Evolutionary conservation across 371 early-diverging fungal genomes (phyloP).

Genomic region (Modicella reniformis): DNA sequence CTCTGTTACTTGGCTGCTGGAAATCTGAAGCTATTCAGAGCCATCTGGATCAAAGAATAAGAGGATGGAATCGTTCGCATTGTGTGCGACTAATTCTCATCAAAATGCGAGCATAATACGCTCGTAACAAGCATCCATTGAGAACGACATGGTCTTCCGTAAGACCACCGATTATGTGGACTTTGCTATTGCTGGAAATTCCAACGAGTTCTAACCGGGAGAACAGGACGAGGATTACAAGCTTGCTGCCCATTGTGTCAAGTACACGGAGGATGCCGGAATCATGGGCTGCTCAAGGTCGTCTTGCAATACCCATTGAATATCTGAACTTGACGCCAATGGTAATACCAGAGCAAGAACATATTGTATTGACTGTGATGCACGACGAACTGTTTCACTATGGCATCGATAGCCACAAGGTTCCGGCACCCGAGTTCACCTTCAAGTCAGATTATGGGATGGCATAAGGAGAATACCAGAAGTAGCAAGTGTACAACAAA

Average conservation of each 20-base stretch:
- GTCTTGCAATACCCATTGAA: conserved; percentile 76
- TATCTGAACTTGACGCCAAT: conserved; percentile 79
- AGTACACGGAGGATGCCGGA: conserved; percentile 89
- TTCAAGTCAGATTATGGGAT: conserved; percentile 67
- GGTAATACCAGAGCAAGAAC: conserved; percentile 68
- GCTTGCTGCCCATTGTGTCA: conserved; percentile 83
- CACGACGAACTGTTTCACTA: conserved; percentile 81
- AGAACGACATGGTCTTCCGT: conserved; percentile 91
- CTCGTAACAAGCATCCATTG: conserved; percentile 82
- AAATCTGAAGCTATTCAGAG: conserved; percentile 84
- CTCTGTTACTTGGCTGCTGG: conserved; percentile 93
- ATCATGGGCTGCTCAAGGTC: conserved; percentile 81
- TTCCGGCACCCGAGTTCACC: conserved; percentile 70
- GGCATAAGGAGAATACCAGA: conserved; percentile 51
- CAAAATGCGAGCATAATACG: conserved; percentile 61
- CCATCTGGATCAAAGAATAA: conserved; percentile 82
- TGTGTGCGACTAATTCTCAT: conserved; percentile 32
- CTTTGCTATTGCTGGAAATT: conserved; percentile 58
- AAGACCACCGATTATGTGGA: conserved; percentile 89
- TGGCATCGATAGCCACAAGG: conserved; percentile 61
- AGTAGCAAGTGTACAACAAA: conserved; percentile 31
- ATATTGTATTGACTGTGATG: conserved; percentile 70
- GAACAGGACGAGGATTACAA: conserved; percentile 48
- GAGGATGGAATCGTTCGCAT: conserved; percentile 47
- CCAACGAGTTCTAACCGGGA: conserved; percentile 52